Evolutionary conservation across 306 rosid species (phyloP), one percentile per base, ranked within the genome.

Genomic region (Acacia crassicarpa): DNA sequence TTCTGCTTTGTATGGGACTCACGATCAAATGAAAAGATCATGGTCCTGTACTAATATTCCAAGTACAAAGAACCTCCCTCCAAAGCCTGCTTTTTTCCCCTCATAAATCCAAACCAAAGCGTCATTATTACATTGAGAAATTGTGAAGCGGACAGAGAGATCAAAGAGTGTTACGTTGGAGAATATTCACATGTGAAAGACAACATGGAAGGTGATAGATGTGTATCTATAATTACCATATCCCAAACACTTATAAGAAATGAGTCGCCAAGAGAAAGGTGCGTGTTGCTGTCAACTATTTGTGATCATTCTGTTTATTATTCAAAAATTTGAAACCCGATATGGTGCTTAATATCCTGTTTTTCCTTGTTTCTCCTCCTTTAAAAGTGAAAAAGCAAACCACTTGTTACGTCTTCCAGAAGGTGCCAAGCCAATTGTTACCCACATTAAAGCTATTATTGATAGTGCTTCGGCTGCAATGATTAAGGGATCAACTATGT

Each of bases 181-280:
- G 61, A 75, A 45, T 81, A 67, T 44, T 76, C 54, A 56, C 63
- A 43, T 35, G 77, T 76, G 67, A 82, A 82, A 76, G 77, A 82
- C 49, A 45, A 68, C 14, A 10, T 43, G 81, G 81, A 68, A 54
- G 81, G 56, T 38, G 67, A 67, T 67, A 2, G 35, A 51, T 51
- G 17, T 2, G 22, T 16, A 14, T n/a, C 45, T 20, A 67, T n/a
- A 20, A 46, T 69, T 44, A 14, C 16, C 16, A 68, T 45, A 45
- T 58, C 4, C 33, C 67, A 48, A 61, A 44, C 54, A 40, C 63
- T 58, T 76, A 69, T 58, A 38, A 54, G 77, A 44, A 35, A 43
- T 69, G 72, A 15, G 56, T 69, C 81, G 20, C 27, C 19, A 77
- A 69, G 61, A 59, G 61, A 69, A 49, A 46, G 82, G 68, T 78